Evolutionary conservation across 1,284 basidiomycete species (phyloP).

Genomic region (Rhodotorula sp.): DNA sequence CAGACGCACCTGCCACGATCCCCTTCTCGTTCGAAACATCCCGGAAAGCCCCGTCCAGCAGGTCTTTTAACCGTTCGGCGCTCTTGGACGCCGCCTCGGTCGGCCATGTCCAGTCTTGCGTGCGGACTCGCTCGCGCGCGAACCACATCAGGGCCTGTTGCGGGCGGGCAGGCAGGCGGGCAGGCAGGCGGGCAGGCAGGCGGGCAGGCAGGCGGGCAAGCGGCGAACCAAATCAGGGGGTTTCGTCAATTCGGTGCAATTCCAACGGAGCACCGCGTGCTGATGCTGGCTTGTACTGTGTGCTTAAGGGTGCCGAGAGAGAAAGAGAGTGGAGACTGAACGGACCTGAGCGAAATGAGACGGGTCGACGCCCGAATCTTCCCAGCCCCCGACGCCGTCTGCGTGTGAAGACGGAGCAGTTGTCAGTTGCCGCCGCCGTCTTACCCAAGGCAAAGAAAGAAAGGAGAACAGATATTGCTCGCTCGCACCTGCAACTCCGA

Average conservation of each 20-base stretch:
- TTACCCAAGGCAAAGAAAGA: too few relatives aligned
- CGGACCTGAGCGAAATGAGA: slow-evolving; percentile 61
- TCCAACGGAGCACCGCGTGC: too few relatives aligned
- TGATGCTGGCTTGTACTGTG: background rate
- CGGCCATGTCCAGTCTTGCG: slow-evolving; percentile 4
- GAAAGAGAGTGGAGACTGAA: slow-evolving; percentile 61
- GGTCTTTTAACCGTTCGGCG: slow-evolving; percentile 57
- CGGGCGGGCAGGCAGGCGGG: too few relatives aligned
- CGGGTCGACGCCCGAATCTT: slow-evolving; percentile 75
- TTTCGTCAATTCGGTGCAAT: background rate
- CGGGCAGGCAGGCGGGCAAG: too few relatives aligned
- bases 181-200: too few relatives aligned
- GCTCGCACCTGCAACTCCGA: slow-evolving; percentile 48
- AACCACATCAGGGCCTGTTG: slow-evolving; percentile 35
- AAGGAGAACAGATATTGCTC: too few relatives aligned
- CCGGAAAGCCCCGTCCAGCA: slow-evolving; percentile 69
- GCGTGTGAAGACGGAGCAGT: background rate
- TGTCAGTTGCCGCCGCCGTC: too few relatives aligned
- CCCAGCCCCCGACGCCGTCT: slow-evolving; percentile 70
- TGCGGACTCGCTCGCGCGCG: slow-evolving; percentile 27
- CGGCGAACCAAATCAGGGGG: background rate
- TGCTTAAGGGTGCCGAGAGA: background rate
- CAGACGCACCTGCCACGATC: slow-evolving; percentile 66
- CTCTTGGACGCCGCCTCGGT: background rate
- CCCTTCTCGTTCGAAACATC: slow-evolving; percentile 66